Base-by-base conservation (phyloP, 1,284 basidiomycete genomes). In the Moesziomyces antarcticus region DNA sequence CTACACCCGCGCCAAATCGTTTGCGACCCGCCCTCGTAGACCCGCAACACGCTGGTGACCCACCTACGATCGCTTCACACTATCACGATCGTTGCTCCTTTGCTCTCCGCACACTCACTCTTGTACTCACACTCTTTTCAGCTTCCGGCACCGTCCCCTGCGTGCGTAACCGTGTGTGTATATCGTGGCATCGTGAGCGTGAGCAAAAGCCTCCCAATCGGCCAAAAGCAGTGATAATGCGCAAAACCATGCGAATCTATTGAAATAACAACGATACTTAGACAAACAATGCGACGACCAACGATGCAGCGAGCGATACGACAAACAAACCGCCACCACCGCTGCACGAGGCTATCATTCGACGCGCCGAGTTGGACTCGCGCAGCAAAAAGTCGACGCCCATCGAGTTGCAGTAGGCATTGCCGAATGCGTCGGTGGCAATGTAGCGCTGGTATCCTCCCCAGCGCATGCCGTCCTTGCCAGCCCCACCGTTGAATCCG, bases 401-500 rank as follows among this genome's bases (percentile, higher is more conserved):
- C 64, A 84, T 63, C 40, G 79, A 58, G 49, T 83, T 83, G 70
- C 82, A 84, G 48, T 73, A 84, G 5, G 74, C 64, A 41, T 81
- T 79, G 11, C 82, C 82, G 53, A 83, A 84, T 6, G 64, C 75
- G 54, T 84, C 82, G 42, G 79, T 79, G 2, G 82, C 79, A 37
- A 84, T 73, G 37, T 82, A 82, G 11, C 76, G 47, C 30, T 67
- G 63, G 30, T 75, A 73, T 2, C 82, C 82, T 9, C 82, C 82
- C 72, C 68, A 83, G 7, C 80, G 68, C 59, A 68, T 62, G 1
- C 74, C 72, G 45, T 78, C 73, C 8, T 58, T 49, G 11, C 82
- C 82, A 3, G 78, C 75, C 4, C 82, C 82, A 5, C 80, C 80
- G 35, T 83, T 82, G 46, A 66, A 53, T 1, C 56, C 77, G 5